These are phyloP conservation scores for Lachnellula hyalina DNA, from an alignment of 2,329 filamentous ascomycete genomes.

Conservation along the genomic window DNA sequence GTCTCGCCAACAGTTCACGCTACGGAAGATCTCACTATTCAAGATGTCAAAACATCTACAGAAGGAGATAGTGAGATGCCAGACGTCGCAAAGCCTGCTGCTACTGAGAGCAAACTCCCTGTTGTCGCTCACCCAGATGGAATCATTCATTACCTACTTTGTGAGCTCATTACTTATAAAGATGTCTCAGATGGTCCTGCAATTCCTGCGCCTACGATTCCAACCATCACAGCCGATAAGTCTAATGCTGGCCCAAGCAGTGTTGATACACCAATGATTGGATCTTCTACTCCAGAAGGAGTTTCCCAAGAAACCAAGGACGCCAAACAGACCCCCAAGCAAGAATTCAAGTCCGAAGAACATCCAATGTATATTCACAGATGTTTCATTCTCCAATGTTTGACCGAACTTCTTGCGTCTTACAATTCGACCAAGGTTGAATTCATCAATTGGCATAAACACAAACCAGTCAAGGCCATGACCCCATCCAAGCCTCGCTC, in stretches of 20 bases:
- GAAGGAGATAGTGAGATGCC: conserved; percentile 57
- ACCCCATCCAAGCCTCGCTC: conserved; percentile 94
- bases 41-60: conserved; percentile 55
- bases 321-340: conserved; percentile 60
- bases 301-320: conserved; percentile 18
- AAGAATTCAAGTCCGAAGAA: conserved; percentile 81
- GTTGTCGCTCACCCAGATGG: conserved; percentile 90
- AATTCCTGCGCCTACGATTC: conserved; percentile 22
- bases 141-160: conserved; percentile 90
- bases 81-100: conserved; percentile 56
- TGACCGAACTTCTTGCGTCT: conserved; percentile 83
- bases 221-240: conserved; percentile 13
- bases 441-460: conserved; percentile 85
- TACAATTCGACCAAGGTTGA: conserved; percentile 96
- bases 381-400: conserved; percentile 87
- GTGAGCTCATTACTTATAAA: conserved; percentile 84
- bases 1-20: conserved; percentile 30
- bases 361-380: conserved; percentile 96
- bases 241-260: conserved; percentile 7
- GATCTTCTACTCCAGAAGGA: conserved; percentile 32
- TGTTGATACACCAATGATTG: conserved; percentile 25
- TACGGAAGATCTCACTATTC: conserved; percentile 32
- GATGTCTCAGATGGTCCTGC: conserved; percentile 78
- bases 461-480: conserved; percentile 68
- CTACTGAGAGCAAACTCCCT: conserved; percentile 69